Percentiles rank a stretch among this genome's conserved stretches.
Evolutionary conservation across 2,329 filamentous ascomycete genomes (phyloP).

Genomic region (Paraphaeosphaeria sporulosa): DNA sequence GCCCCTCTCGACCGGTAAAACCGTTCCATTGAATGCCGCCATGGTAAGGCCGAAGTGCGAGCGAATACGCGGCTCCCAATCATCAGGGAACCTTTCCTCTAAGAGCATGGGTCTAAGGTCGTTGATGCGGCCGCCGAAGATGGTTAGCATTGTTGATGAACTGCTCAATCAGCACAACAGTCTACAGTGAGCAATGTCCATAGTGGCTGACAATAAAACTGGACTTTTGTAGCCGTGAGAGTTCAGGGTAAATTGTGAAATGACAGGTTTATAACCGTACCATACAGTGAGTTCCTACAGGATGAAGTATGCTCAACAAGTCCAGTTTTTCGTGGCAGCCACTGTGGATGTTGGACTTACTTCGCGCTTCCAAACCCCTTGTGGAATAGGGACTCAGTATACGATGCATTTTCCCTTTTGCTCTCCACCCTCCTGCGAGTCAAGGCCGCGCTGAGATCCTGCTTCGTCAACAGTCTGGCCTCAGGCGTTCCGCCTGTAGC

Average conservation of each 20-base stretch:
- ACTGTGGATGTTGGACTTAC: too few relatives aligned
- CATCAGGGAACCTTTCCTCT: constrained; percentile 51
- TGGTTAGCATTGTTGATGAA: constrained; percentile 53
- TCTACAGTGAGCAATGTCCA: not conserved
- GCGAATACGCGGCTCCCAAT: constrained; percentile 51
- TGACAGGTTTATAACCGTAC: too few relatives aligned
- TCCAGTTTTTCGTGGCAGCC: too few relatives aligned
- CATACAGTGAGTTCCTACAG: too few relatives aligned
- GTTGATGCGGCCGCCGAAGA: constrained; percentile 49
- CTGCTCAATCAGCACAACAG: constrained; percentile 23
- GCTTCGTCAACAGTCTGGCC: constrained; percentile 42
- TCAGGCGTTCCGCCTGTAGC: constrained; percentile 46
- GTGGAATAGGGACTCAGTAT: constrained; percentile 46
- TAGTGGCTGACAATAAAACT: too few relatives aligned
- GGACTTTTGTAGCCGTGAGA: too few relatives aligned
- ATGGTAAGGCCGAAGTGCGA: constrained; percentile 51
- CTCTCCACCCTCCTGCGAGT: constrained; percentile 46
- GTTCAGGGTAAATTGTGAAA: too few relatives aligned
- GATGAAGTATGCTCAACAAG: too few relatives aligned
- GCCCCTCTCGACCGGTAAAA: constrained; percentile 49
- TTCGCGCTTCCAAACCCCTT: constrained; percentile 53
- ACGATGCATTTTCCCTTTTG: constrained; percentile 45
- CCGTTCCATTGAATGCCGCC: constrained; percentile 53
- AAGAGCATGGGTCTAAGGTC: constrained; percentile 51
- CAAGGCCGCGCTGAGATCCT: constrained; percentile 45